These are phyloP conservation scores for Sclerotinia glacialis DNA, from an alignment of 2,329 filamentous ascomycete species.

Conservation along the genomic window DNA sequence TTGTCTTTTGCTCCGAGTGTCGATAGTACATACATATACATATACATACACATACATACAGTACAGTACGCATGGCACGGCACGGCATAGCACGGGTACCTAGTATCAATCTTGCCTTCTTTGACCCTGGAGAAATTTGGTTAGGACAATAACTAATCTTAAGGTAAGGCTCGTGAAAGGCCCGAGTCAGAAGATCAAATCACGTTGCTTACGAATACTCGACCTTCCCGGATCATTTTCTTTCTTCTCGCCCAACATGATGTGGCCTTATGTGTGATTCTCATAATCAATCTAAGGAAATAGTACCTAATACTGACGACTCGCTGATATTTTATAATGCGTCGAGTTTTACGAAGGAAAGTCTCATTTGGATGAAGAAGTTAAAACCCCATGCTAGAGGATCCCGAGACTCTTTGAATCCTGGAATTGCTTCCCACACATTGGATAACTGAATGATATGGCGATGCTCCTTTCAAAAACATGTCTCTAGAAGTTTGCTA, in stretches of 20 bases:
- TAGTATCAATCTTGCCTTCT: background rate
- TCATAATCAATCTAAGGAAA: too few species aligned
- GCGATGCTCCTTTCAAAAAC: background rate
- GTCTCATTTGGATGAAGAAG: background rate
- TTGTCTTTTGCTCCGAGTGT: too few species aligned
- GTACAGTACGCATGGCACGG: background rate
- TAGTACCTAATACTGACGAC: too few species aligned
- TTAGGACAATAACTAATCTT: background rate
- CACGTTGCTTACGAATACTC: background rate
- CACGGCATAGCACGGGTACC: too few species aligned
- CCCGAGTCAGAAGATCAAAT: slow-evolving; percentile 1
- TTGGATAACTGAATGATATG: background rate
- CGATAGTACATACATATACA: too few species aligned
- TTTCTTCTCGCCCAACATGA: background rate
- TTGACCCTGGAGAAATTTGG: too few species aligned
- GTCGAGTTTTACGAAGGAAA: too few species aligned
- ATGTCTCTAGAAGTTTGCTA: background rate
- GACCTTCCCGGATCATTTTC: background rate
- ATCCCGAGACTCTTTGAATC: background rate
- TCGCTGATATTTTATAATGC: too few species aligned
- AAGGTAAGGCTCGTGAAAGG: background rate
- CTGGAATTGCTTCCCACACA: background rate
- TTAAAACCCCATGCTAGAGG: background rate
- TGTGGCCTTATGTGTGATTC: background rate
- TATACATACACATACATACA: too few species aligned